Conservation (phyloP, 305 asterid species). For the Fraxinus sp. region DNA sequence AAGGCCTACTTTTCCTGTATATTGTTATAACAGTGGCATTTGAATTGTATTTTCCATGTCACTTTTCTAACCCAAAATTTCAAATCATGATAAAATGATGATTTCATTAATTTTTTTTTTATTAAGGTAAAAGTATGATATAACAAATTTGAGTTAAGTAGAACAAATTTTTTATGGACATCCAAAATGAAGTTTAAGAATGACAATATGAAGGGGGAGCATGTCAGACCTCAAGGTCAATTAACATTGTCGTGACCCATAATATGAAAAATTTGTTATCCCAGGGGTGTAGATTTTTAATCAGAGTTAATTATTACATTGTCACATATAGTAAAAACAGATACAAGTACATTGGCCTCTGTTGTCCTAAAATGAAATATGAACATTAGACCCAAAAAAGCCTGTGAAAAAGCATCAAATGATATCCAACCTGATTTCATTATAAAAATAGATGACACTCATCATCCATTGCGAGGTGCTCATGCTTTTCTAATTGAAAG, state of each 20-base stretch:
- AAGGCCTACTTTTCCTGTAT: background rate
- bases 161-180: background rate
- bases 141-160: background rate
- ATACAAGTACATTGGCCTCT: background rate
- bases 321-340: background rate
- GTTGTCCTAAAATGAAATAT: background rate
- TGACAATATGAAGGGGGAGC: background rate
- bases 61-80: constrained; percentile 6
- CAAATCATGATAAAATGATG: background rate
- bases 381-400: background rate
- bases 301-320: background rate
- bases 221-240: background rate
- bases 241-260: background rate
- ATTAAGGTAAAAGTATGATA: background rate
- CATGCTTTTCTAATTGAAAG: background rate
- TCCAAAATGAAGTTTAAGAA: background rate
- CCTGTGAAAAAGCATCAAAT: constrained; percentile 3
- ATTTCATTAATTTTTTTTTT: background rate
- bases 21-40: background rate
- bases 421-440: background rate
- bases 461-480: background rate
- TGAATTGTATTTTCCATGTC: background rate
- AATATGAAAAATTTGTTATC: background rate
- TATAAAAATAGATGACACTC: background rate
- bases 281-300: background rate